Percentiles rank a stretch among this genome's conserved stretches.
These are phyloP conservation scores for Amaranthus hypochondriacus DNA, from an alignment of 148 eudicot species.

Conservation along the genomic window DNA sequence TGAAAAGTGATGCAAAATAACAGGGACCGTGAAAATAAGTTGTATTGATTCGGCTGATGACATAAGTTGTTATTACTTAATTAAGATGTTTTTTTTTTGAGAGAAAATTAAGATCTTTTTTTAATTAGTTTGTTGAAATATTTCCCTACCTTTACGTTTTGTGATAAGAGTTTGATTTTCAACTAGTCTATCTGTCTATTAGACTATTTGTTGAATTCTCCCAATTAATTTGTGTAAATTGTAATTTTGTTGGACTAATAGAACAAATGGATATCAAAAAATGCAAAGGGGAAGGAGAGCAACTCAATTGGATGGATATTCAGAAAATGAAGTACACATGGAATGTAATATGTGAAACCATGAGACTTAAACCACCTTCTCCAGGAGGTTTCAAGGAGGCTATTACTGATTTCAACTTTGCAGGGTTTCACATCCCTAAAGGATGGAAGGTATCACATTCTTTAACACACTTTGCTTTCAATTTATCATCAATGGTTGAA, in stretches of 20 bases:
- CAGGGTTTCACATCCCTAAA: conserved; percentile 29
- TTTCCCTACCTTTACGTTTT: too few relatives aligned
- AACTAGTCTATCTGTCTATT: too few relatives aligned
- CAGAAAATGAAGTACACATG: conserved; percentile 35
- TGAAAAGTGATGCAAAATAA: too few relatives aligned
- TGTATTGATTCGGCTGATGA: too few relatives aligned
- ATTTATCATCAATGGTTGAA: too few relatives aligned
- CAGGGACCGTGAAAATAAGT: too few relatives aligned
- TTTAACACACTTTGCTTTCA: not conserved
- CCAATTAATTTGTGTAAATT: not conserved
- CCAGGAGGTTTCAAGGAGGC: conserved; percentile 28
- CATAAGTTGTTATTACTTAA: too few relatives aligned
- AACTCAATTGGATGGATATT: conserved; percentile 17
- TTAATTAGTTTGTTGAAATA: too few relatives aligned
- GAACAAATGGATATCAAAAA: conserved; percentile 9
- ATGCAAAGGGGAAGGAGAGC: conserved; percentile 5
- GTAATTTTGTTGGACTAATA: not conserved
- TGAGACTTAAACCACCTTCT: conserved; percentile 28
- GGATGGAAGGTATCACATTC: conserved; percentile 27
- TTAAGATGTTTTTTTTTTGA: too few relatives aligned
- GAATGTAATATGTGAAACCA: conserved; percentile 33
- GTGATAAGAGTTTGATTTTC: too few relatives aligned
- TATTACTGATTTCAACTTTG: conserved; percentile 18
- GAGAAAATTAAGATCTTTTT: too few relatives aligned
- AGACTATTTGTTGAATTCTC: not conserved